phyloP scores from a whole-genome alignment of 192 early-diverging fungal species.

The Chytriomyces sp. region DNA sequence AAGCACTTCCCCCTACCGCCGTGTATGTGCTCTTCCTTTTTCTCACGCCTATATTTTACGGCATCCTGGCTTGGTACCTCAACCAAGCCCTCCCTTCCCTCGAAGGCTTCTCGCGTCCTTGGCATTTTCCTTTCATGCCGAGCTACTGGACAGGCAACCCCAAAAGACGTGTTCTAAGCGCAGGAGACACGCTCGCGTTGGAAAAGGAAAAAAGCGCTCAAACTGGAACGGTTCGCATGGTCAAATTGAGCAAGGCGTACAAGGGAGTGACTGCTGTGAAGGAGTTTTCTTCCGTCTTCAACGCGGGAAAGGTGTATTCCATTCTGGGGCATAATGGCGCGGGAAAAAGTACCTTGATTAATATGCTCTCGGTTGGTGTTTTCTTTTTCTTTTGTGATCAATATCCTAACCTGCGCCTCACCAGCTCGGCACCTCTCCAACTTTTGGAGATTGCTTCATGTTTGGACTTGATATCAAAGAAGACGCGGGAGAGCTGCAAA shows the following conservation, averaged over 20 bases:
- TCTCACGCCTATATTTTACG: conserved; percentile 37
- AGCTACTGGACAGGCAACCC: conserved; percentile 28
- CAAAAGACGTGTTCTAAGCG: neutral
- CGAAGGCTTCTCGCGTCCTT: conserved; percentile 65
- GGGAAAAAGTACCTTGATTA: conserved; percentile 70
- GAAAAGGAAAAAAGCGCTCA: conserved; percentile 9
- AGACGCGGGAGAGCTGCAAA: conserved; percentile 55
- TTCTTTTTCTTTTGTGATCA: neutral
- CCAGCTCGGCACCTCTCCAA: conserved; percentile 48
- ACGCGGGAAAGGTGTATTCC: conserved; percentile 32
- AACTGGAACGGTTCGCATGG: conserved; percentile 17
- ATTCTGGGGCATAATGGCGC: conserved; percentile 70
- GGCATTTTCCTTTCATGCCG: conserved; percentile 52
- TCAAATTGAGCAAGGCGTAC: conserved; percentile 33
- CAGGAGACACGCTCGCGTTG: conserved; percentile 26
- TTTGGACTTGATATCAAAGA: conserved; percentile 57
- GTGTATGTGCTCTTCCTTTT: conserved; percentile 5
- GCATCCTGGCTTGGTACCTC: conserved; percentile 50
- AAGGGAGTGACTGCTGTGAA: conserved; percentile 26
- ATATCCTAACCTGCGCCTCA: neutral
- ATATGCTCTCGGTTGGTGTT: conserved; percentile 61
- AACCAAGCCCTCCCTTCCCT: conserved; percentile 61
- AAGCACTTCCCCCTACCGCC: neutral
- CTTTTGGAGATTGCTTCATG: conserved; percentile 60
- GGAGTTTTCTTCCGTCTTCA: conserved; percentile 30